These are phyloP conservation scores for Epichloe gansuensis DNA, from an alignment of 2,329 filamentous ascomycete genomes.

Conservation along the genomic window DNA sequence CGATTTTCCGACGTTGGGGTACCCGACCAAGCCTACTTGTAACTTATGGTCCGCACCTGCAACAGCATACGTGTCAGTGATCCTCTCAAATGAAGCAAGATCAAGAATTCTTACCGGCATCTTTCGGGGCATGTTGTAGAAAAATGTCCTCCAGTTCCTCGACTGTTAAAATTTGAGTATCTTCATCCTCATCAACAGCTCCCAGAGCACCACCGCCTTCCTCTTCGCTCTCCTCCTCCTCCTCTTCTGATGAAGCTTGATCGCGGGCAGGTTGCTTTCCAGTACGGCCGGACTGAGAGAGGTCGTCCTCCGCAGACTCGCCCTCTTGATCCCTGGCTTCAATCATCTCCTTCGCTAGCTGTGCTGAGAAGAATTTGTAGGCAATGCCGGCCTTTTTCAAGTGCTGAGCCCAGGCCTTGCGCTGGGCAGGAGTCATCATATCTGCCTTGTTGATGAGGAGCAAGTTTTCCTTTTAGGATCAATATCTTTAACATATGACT, in stretches of 20 bases:
- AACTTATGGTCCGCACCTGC: constrained; percentile 50
- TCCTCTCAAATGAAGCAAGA: neutral
- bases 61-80: constrained; percentile 7
- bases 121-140: constrained; percentile 52
- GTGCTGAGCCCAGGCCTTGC: constrained; percentile 74
- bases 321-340: constrained; percentile 53
- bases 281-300: constrained; percentile 14
- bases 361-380: constrained; percentile 94
- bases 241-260: constrained; percentile 12
- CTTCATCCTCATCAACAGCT: constrained; percentile 31
- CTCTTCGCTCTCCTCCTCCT: constrained; percentile 26
- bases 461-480: constrained; percentile 81
- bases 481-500: constrained; percentile 88
- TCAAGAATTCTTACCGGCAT: constrained; percentile 31
- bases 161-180: constrained; percentile 76
- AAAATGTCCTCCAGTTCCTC: constrained; percentile 89
- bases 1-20: constrained; percentile 98
- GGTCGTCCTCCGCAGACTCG: constrained; percentile 29
- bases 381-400: constrained; percentile 70
- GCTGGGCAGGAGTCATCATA: constrained; percentile 88
- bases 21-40: constrained; percentile 87
- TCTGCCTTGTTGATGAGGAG: constrained; percentile 96
- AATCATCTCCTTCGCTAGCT: constrained; percentile 78
- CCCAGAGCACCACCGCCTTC: constrained; percentile 20
- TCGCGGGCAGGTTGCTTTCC: constrained; percentile 14